A percentile compares a stretch with the other conserved stretches of the same genome.
Evolutionary conservation across 805 yeast species (phyloP).

Genomic region (Saccharomycopsis javanensis): DNA sequence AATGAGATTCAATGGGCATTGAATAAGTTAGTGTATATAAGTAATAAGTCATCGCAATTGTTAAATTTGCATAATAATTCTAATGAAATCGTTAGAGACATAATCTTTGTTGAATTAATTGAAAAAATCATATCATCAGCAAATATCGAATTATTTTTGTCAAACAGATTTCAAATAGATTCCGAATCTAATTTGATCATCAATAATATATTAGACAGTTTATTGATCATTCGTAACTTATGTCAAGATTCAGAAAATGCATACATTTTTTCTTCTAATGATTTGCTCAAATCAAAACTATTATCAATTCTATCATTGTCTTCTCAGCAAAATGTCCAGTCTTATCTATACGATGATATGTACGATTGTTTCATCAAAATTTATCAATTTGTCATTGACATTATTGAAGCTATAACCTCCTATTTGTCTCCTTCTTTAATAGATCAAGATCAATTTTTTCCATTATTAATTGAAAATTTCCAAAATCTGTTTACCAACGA

Average conservation of each 20-base stretch:
- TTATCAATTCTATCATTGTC: slow-evolving; percentile 32
- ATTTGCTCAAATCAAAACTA: slow-evolving; percentile 36
- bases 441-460: slow-evolving; percentile 57
- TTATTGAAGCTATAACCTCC: slow-evolving; percentile 76
- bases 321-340: slow-evolving; percentile 22
- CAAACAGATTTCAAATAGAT: slow-evolving; percentile 10
- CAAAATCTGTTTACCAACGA: slow-evolving; percentile 37
- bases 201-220: slow-evolving; percentile 17
- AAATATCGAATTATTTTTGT: background rate
- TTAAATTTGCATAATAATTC: slow-evolving; percentile 12
- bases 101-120: slow-evolving; percentile 10
- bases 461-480: slow-evolving; percentile 34
- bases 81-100: background rate
- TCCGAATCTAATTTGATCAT: background rate
- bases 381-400: slow-evolving; percentile 59
- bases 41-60: slow-evolving; percentile 4
- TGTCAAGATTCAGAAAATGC: slow-evolving; percentile 80
- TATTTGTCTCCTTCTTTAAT: slow-evolving; percentile 67
- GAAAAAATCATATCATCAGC: slow-evolving; percentile 1
- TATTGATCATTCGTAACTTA: slow-evolving; percentile 62
- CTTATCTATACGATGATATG: slow-evolving; percentile 20
- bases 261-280: slow-evolving; percentile 54
- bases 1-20: slow-evolving; percentile 18
- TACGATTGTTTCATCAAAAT: slow-evolving; percentile 38
- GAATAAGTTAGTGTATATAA: slow-evolving; percentile 9